Percentiles rank a stretch among this genome's conserved stretches.
These are phyloP conservation scores for Hyaloscypha bicolor DNA, from an alignment of 495 filamentous ascomycete genomes.

Conservation along the genomic window DNA sequence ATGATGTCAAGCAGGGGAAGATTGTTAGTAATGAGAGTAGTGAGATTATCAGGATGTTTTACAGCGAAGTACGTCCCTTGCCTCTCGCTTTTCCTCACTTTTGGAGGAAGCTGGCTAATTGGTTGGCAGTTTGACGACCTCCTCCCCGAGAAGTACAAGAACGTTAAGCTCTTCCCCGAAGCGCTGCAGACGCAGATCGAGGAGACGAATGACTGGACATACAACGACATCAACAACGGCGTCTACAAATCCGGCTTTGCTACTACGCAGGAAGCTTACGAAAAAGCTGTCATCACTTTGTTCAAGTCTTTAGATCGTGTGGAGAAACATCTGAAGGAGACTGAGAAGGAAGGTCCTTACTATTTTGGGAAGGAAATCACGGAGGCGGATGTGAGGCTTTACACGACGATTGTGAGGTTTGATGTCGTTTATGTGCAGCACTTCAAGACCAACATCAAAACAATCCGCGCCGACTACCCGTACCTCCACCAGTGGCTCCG, in stretches of 20 bases:
- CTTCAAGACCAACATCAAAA: conserved; percentile 89
- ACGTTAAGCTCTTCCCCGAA: conserved; percentile 66
- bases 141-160: conserved; percentile 59
- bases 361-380: conserved; percentile 71
- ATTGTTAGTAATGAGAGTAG: conserved; percentile 86
- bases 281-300: conserved; percentile 63
- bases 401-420: conserved; percentile 83
- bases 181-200: conserved; percentile 67
- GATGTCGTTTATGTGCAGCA: conserved; percentile 90
- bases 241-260: conserved; percentile 53
- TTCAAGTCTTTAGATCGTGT: conserved; percentile 73
- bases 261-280: conserved; percentile 75
- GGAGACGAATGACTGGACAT: conserved; percentile 77
- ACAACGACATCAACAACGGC: conserved; percentile 53
- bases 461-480: conserved; percentile 80
- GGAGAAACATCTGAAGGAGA: conserved; percentile 61
- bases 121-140: conserved; percentile 66
- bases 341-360: conserved; percentile 52
- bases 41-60: conserved; percentile 78
- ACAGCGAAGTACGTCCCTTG: conserved; percentile 39
- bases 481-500: conserved; percentile 67
- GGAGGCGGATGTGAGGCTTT: conserved; percentile 78
- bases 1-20: conserved; percentile 69
- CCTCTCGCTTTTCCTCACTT: background rate
- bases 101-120: background rate